These are phyloP conservation scores for Berberis thunbergii DNA, from an alignment of 164 flowering plant species.

Conservation along the genomic window DNA sequence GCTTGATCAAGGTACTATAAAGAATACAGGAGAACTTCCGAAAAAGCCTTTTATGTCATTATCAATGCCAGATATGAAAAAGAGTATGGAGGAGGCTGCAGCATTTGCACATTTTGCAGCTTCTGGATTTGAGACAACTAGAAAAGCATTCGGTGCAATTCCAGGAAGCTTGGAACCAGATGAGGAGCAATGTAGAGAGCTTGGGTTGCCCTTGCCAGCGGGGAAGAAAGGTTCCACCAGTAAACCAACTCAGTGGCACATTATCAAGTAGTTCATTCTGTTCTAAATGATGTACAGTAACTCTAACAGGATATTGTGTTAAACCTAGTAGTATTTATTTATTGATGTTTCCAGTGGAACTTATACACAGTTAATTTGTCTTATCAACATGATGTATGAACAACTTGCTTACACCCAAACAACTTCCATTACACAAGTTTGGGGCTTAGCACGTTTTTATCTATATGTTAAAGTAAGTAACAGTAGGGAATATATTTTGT, in stretches of 20 bases:
- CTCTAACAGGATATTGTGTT: no score
- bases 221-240: not conserved
- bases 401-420: no score
- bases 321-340: no score
- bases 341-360: no score
- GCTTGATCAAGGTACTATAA: slow-evolving; percentile 26
- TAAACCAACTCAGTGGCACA: not conserved
- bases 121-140: slow-evolving; percentile 50
- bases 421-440: no score
- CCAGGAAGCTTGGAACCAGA: slow-evolving; percentile 67
- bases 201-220: slow-evolving; percentile 43
- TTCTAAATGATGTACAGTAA: no score
- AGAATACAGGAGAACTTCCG: slow-evolving; percentile 7
- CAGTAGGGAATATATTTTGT: no score
- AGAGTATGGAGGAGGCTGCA: slow-evolving; percentile 61
- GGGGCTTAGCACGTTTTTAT: no score
- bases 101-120: slow-evolving; percentile 54
- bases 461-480: no score
- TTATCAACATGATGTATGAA: no score
- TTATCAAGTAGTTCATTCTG: no score
- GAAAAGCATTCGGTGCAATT: slow-evolving; percentile 63
- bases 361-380: no score
- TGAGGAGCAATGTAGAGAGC: slow-evolving; percentile 63
- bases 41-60: slow-evolving; percentile 42
- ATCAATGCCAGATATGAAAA: slow-evolving; percentile 27